A percentile compares a stretch with the other conserved stretches of the same genome.
Conservation (phyloP, 768 basidiomycete genomes). For the Calocybe gangraenosa region DNA sequence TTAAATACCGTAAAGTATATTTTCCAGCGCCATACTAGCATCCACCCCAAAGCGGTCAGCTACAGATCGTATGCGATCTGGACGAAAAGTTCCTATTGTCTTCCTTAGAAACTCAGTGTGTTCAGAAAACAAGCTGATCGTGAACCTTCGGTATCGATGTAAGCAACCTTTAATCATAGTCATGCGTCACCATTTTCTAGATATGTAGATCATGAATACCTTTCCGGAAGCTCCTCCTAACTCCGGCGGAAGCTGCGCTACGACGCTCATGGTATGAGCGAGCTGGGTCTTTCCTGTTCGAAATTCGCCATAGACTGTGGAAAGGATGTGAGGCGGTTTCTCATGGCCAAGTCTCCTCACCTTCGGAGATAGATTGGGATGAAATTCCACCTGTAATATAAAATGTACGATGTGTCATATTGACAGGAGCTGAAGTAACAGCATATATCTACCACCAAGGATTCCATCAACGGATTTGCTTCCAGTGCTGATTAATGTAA, state of each 20-base stretch:
- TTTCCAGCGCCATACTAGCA: slow-evolving; percentile 80
- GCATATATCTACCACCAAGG: slow-evolving; percentile 63
- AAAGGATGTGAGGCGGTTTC: neutral
- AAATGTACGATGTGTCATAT: neutral
- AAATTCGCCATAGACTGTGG: slow-evolving; percentile 89
- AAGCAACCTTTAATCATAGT: slow-evolving; percentile 60
- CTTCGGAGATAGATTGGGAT: slow-evolving; percentile 94
- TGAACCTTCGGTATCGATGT: slow-evolving; percentile 83
- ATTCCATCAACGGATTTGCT: slow-evolving; percentile 89
- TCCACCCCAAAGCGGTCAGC: slow-evolving; percentile 95
- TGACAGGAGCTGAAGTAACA: neutral
- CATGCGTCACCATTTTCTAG: neutral
- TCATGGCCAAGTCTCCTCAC: slow-evolving; percentile 25
- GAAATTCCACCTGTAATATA: slow-evolving; percentile 66
- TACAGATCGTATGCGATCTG: slow-evolving; percentile 86
- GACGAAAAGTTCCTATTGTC: slow-evolving; percentile 80
- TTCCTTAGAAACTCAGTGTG: slow-evolving; percentile 14
- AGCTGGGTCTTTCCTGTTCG: slow-evolving; percentile 95
- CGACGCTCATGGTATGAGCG: slow-evolving; percentile 92
- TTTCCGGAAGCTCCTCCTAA: slow-evolving; percentile 91
- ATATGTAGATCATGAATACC: slow-evolving; percentile 30
- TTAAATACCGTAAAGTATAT: slow-evolving; percentile 77
- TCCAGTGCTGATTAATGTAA: slow-evolving; percentile 84
- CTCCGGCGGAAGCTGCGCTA: slow-evolving; percentile 84
- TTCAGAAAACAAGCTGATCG: slow-evolving; percentile 1